Percentiles rank a stretch among this genome's conserved stretches.
phyloP scores from a whole-genome alignment of 2,329 filamentous ascomycete species.

The Pseudopyricularia cyperi region DNA sequence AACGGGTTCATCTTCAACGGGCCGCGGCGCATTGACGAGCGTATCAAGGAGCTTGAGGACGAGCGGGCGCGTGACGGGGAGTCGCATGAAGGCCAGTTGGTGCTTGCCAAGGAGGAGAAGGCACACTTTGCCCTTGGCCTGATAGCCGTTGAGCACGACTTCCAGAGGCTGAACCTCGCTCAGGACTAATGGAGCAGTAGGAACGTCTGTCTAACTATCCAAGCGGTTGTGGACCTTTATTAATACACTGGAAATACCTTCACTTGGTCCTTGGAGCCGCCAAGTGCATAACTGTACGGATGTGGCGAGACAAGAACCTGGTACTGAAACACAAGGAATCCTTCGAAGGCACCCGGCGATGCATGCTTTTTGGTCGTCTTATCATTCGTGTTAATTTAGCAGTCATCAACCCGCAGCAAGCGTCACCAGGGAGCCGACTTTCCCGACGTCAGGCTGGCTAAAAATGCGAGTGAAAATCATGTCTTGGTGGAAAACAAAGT shows the following conservation, averaged over 20 bases:
- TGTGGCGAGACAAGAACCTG: no score
- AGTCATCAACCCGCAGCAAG: not conserved
- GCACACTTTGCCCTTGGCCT: slow-evolving; percentile 69
- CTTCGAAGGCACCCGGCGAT: not conserved
- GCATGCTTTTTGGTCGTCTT: not conserved
- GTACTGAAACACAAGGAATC: no score
- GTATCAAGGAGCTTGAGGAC: slow-evolving; percentile 32
- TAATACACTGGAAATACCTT: no score
- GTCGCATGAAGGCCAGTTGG: slow-evolving; percentile 29
- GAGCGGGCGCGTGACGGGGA: slow-evolving; percentile 6
- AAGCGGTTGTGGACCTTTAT: no score
- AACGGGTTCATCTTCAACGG: slow-evolving; percentile 30
- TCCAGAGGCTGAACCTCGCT: slow-evolving; percentile 47
- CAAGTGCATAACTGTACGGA: no score
- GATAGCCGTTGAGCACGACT: slow-evolving; percentile 64
- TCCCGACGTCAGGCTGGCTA: not conserved
- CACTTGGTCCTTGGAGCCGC: no score
- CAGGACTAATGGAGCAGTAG: slow-evolving; percentile 10
- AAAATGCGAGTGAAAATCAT: not conserved
- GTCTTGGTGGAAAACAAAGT: not conserved
- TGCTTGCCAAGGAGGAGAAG: slow-evolving; percentile 48
- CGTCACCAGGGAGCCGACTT: not conserved
- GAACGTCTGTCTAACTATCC: not conserved
- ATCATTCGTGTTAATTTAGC: not conserved
- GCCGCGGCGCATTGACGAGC: slow-evolving; percentile 35